Evolutionary conservation across 2,329 filamentous ascomycete genomes (phyloP).

Genomic region (Myriosclerotinia duriaeana): DNA sequence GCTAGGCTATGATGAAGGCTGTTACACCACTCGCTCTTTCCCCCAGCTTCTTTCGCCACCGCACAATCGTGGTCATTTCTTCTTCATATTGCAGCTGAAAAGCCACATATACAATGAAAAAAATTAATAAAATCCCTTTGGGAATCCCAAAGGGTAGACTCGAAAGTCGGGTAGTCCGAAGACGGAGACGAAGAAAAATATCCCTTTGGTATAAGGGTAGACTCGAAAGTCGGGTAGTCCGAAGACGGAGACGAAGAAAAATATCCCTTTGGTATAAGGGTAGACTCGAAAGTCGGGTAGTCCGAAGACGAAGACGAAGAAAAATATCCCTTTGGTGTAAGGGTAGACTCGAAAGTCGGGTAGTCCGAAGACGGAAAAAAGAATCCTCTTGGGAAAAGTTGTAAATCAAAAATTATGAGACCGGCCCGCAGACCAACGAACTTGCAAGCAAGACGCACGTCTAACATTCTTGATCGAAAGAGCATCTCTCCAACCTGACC

Average conservation of each 20-base stretch:
- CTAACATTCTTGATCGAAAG: constrained; percentile 3
- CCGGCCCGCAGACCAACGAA: too few species aligned
- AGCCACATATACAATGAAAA: not conserved
- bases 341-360: not conserved
- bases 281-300: not conserved
- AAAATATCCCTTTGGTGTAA: not conserved
- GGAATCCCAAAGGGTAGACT: not conserved
- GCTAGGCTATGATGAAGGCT: too few species aligned
- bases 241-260: too few species aligned
- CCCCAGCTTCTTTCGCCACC: not conserved
- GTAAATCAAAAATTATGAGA: not conserved
- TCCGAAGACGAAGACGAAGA: not conserved
- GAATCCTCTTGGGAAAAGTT: not conserved
- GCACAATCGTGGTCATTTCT: too few species aligned
- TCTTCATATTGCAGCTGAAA: not conserved
- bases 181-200: too few species aligned
- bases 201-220: not conserved
- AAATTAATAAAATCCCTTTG: not conserved
- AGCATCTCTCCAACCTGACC: not conserved
- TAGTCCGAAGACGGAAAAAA: not conserved
- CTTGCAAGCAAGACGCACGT: too few species aligned
- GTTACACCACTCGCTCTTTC: not conserved
- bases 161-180: not conserved
- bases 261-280: not conserved
- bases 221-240: too few species aligned